Evolutionary conservation across 257 asterid species (phyloP), one percentile per base, ranked within the genome.

Genomic region (Petunia secreta): DNA sequence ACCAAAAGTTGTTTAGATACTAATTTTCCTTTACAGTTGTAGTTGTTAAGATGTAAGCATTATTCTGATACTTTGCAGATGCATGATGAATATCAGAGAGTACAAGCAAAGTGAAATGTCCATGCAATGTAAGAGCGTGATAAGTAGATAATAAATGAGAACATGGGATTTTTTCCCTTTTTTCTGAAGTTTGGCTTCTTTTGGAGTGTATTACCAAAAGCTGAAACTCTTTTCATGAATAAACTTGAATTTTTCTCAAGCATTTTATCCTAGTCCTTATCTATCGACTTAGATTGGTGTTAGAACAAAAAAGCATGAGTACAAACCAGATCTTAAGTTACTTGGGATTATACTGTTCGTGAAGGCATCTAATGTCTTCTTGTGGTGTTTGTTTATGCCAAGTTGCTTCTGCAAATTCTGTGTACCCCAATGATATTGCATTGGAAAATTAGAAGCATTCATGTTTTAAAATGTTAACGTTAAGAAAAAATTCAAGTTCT

Each of bases 31-130:
- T 65, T 75, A 62, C 34, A 67, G 82, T 73, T 82, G 63, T 75
- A 71, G 50, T 71, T 25, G 69, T 78, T 80, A 83, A 83, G n/a
- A 50, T 79, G 36, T 75, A 59, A 79, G 66, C 76, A 55, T 82
- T 78, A 57, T 85, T 79, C 92, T 89, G 79, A 90, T 88, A 75
- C 66, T 41, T 87, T 84, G 81, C 89, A 87, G 94, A 88, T 86
- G 92, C 87, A 88, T 92, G 93, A 92, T 89, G 90, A 88, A 84
- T 85, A 86, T 83, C 82, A 89, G 91, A 80, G 84, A 90, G 80
- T 86, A 76, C 87, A 55, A 46, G 87, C 73, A 79, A 77, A 85
- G 89, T 84, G 78, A 85, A 86, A 74, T 84, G 76, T 81, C 63
- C 86, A 53, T 80, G 80, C 55, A 67, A 77, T 82, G 86, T 87